Evolutionary conservation across 1,139 yeast genomes (phyloP).

Genomic region (Kodamaea derodonti): DNA sequence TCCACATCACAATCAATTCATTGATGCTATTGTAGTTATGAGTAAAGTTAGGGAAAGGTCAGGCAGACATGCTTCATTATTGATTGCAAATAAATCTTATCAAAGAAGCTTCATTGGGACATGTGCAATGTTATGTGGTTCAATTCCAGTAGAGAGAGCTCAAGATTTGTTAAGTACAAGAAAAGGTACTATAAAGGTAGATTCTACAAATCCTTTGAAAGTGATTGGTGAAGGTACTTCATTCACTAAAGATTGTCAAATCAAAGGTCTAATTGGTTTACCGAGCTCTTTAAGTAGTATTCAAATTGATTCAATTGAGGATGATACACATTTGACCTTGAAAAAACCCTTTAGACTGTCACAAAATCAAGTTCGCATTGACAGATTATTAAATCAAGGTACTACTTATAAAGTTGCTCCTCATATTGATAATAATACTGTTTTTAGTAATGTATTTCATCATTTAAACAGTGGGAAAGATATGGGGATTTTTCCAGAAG

Average conservation of each 20-base stretch:
- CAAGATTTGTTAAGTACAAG: conserved; percentile 56
- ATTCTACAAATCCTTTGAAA: conserved; percentile 30
- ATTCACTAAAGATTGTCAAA: conserved; percentile 43
- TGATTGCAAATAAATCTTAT: conserved; percentile 19
- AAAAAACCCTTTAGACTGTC: conserved; percentile 43
- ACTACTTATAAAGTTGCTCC: conserved; percentile 55
- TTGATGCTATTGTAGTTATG: conserved; percentile 42
- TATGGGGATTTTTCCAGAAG: conserved; percentile 69
- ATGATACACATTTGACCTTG: conserved; percentile 50
- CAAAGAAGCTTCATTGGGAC: conserved; percentile 39
- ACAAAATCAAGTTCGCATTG: conserved; percentile 22
- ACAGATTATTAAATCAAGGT: conserved; percentile 41
- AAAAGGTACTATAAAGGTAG: conserved; percentile 43
- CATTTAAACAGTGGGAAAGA: conserved; percentile 55
- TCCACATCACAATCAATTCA: conserved; percentile 46
- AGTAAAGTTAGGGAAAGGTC: conserved; percentile 30
- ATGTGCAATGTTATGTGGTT: conserved; percentile 53
- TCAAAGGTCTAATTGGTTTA: conserved; percentile 59
- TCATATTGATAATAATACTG: conserved; percentile 56
- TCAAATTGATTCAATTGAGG: conserved; percentile 48
- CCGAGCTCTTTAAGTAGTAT: conserved; percentile 58
- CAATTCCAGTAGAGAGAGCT: conserved; percentile 72
- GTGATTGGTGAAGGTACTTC: conserved; percentile 48
- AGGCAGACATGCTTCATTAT: conserved; percentile 31
- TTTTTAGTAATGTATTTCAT: conserved; percentile 61